phyloP scores from a whole-genome alignment of 371 early-diverging fungal species.

The Mortierella sp. region DNA sequence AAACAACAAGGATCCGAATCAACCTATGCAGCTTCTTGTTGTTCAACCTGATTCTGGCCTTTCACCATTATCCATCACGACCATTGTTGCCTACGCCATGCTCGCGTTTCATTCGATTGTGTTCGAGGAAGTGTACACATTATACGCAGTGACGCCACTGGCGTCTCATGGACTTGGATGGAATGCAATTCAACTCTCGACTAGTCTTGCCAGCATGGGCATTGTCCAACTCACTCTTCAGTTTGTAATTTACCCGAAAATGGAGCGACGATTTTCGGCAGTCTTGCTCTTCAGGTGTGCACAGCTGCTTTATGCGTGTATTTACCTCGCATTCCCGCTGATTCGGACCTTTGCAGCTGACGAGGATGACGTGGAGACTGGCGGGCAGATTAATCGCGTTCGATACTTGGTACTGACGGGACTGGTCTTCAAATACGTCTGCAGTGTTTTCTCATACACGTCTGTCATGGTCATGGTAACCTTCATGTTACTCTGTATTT shows the following conservation, averaged over 20 bases:
- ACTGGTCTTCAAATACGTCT: slow-evolving; percentile 59
- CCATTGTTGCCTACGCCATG: slow-evolving; percentile 59
- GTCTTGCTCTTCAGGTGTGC: slow-evolving; percentile 55
- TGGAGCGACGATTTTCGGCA: slow-evolving; percentile 57
- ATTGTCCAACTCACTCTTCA: slow-evolving; percentile 63
- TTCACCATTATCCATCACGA: slow-evolving; percentile 45
- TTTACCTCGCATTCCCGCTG: slow-evolving; percentile 62
- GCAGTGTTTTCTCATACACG: slow-evolving; percentile 70
- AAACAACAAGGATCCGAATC: slow-evolving; percentile 32
- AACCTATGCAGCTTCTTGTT: slow-evolving; percentile 31
- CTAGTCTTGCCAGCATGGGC: slow-evolving; percentile 60
- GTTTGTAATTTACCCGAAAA: slow-evolving; percentile 64
- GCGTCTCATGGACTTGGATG: slow-evolving; percentile 61
- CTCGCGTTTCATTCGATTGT: slow-evolving; percentile 79
- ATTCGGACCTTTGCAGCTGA: slow-evolving; percentile 45
- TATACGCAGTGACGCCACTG: slow-evolving; percentile 52
- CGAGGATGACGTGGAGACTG: slow-evolving; percentile 27
- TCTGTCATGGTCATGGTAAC: slow-evolving; percentile 69
- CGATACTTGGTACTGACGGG: slow-evolving; percentile 53
- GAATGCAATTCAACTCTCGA: slow-evolving; percentile 58
- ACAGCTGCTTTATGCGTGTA: slow-evolving; percentile 54
- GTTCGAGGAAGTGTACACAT: slow-evolving; percentile 76
- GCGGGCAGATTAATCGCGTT: slow-evolving; percentile 31
- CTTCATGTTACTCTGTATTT: background rate
- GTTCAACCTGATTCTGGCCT: slow-evolving; percentile 27